Conservation (phyloP, 2,329 filamentous ascomycete genomes). For the Helicocarpus griseus region DNA sequence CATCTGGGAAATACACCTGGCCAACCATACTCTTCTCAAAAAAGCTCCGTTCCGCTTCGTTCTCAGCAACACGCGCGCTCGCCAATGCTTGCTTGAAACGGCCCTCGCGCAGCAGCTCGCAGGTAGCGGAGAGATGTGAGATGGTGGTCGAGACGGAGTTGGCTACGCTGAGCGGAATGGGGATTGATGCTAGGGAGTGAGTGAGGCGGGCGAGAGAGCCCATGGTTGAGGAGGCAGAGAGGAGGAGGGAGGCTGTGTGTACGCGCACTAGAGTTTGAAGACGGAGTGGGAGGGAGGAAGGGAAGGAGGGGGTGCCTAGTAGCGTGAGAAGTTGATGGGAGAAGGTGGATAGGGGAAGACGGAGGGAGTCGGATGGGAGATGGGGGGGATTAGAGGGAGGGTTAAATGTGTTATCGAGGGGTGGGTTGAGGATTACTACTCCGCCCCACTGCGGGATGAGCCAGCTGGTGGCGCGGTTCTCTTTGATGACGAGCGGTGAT, state of each 20-base stretch:
- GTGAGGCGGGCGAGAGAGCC: slow-evolving; percentile 85
- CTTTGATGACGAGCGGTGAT: slow-evolving; percentile 51
- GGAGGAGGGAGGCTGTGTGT: slow-evolving; percentile 70
- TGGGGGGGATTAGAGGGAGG: slow-evolving; percentile 29
- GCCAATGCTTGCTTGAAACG: slow-evolving; percentile 58
- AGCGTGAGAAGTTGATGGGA: slow-evolving; percentile 82
- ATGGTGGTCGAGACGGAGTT: slow-evolving; percentile 76
- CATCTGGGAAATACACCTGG: slow-evolving; percentile 95
- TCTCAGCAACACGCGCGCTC: slow-evolving; percentile 75
- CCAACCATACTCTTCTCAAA: slow-evolving; percentile 99
- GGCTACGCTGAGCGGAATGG: slow-evolving; percentile 79
- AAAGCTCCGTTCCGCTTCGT: slow-evolving; percentile 84
- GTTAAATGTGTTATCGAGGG: slow-evolving; percentile 21
- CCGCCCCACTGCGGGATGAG: slow-evolving; percentile 94
- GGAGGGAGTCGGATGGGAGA: slow-evolving; percentile 57
- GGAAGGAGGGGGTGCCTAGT: slow-evolving; percentile 71
- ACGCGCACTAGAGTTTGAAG: slow-evolving; percentile 79
- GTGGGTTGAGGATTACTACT: slow-evolving; percentile 56
- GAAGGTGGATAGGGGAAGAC: slow-evolving; percentile 77
- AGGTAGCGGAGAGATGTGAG: slow-evolving; percentile 65
- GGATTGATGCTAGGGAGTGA: slow-evolving; percentile 74
- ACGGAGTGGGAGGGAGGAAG: slow-evolving; percentile 68
- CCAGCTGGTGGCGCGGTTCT: slow-evolving; percentile 64
- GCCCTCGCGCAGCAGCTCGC: slow-evolving; percentile 55
- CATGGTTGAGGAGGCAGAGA: slow-evolving; percentile 85